Evolutionary conservation across 2,329 filamentous ascomycete species (phyloP).

Genomic region (Botrytis aclada): DNA sequence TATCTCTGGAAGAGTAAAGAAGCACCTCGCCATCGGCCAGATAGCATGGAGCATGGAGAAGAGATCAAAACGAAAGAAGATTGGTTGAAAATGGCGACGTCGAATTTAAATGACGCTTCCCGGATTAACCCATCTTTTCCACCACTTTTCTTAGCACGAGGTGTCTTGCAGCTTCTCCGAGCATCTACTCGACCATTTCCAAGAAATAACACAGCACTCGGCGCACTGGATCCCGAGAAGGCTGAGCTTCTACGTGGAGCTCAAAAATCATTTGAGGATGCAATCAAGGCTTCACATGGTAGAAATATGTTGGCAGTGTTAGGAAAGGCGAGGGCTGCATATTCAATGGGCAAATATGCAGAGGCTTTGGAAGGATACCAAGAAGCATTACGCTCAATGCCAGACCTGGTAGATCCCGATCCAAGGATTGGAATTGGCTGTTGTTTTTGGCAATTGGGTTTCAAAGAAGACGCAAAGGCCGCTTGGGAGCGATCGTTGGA

Average conservation of each 20-base stretch:
- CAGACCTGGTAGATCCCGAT: constrained; percentile 85
- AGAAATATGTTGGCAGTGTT: constrained; percentile 91
- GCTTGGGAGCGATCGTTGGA: constrained; percentile 89
- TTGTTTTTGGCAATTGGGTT: constrained; percentile 94
- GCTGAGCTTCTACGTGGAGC: constrained; percentile 80
- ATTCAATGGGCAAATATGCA: constrained; percentile 79
- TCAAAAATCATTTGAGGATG: constrained; percentile 92
- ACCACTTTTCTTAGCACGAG: constrained; percentile 85
- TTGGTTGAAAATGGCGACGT: constrained; percentile 87
- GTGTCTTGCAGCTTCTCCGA: constrained; percentile 81
- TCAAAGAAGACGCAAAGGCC: constrained; percentile 84
- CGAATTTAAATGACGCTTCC: constrained; percentile 90
- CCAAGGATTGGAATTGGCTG: constrained; percentile 94
- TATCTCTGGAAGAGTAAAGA: constrained; percentile 68
- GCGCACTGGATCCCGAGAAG: constrained; percentile 66
- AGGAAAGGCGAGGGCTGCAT: constrained; percentile 83
- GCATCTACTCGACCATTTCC: constrained; percentile 79
- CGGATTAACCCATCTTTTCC: constrained; percentile 90
- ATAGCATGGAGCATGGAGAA: constrained; percentile 56
- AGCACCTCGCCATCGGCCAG: constrained; percentile 62
- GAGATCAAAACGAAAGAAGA: constrained; percentile 89
- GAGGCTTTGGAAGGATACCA: constrained; percentile 86
- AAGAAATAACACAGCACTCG: constrained; percentile 46
- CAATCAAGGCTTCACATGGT: constrained; percentile 75
- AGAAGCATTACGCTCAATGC: constrained; percentile 79